Evolutionary conservation across 1,284 basidiomycete genomes (phyloP).

Genomic region (Trametes sp.): DNA sequence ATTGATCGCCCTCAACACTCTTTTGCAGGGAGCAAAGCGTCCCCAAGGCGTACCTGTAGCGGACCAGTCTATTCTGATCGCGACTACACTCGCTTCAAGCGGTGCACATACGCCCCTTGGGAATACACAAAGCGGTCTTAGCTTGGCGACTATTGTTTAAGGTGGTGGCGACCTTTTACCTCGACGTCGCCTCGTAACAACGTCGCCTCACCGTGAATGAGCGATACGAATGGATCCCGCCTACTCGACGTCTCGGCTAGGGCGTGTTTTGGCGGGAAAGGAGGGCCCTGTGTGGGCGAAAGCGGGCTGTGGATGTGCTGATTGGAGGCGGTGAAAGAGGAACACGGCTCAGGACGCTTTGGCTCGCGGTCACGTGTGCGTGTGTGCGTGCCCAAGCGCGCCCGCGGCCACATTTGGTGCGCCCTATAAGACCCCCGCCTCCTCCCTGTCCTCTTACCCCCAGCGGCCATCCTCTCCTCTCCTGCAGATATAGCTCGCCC

Average conservation of each 20-base stretch:
- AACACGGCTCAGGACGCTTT: slow-evolving; percentile 7
- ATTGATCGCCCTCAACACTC: not conserved
- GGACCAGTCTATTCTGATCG: not conserved
- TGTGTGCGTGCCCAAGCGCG: slow-evolving; percentile 10
- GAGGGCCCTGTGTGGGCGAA: not conserved
- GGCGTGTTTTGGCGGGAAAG: no score
- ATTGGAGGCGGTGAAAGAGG: not conserved
- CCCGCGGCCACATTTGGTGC: slow-evolving; percentile 3
- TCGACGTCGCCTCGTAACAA: not conserved
- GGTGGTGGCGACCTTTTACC: not conserved
- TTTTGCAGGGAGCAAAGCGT: not conserved
- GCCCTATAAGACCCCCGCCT: slow-evolving; percentile 3
- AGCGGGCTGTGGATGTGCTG: not conserved
- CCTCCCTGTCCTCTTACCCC: slow-evolving; percentile 1
- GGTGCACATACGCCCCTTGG: not conserved
- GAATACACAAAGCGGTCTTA: not conserved
- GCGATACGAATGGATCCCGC: no score
- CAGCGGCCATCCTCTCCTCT: not conserved
- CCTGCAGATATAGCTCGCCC: not conserved
- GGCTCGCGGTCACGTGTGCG: slow-evolving; percentile 19
- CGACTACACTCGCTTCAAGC: no score
- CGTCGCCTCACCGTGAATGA: no score
- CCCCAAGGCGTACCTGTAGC: not conserved
- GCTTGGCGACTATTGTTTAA: not conserved
- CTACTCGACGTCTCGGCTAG: no score